Evolutionary conservation across 768 basidiomycete genomes (phyloP).

Genomic region (Rhizopogon roseolus): DNA sequence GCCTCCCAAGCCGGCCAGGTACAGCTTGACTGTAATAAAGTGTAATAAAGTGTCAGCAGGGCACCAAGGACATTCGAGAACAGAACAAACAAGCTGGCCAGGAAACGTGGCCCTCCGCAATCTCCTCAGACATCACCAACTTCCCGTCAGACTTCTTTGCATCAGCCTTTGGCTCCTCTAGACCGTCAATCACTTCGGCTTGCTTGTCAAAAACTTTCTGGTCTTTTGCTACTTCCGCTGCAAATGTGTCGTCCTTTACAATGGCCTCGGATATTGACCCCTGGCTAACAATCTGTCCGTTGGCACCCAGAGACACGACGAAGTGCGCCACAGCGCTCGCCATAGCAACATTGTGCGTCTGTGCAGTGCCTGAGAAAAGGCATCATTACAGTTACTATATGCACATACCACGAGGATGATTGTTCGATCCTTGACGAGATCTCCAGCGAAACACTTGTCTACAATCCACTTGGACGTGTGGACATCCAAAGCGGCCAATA

Average conservation of each 20-base stretch:
- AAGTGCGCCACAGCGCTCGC: constrained; percentile 21
- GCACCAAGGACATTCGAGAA: background rate
- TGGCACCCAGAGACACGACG: constrained; percentile 48
- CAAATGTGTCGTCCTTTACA: constrained; percentile 32
- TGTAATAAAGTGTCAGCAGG: constrained; percentile 22
- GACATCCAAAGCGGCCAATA: constrained; percentile 57
- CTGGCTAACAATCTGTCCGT: constrained; percentile 48
- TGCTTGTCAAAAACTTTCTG: constrained; percentile 6
- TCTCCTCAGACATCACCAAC: constrained; percentile 62
- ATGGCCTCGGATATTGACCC: constrained; percentile 47
- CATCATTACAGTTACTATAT: background rate
- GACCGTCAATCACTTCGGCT: constrained; percentile 17
- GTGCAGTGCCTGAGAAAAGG: background rate
- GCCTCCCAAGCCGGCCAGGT: constrained; percentile 19
- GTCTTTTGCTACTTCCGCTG: constrained; percentile 11
- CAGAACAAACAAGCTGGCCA: constrained; percentile 37
- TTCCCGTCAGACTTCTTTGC: constrained; percentile 38
- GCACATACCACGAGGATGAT: constrained; percentile 44
- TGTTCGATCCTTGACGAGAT: constrained; percentile 44
- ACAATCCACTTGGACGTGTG: constrained; percentile 49
- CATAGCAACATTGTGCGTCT: constrained; percentile 31
- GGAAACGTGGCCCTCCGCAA: constrained; percentile 54
- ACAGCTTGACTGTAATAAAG: constrained; percentile 31
- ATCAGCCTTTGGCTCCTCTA: constrained; percentile 10
- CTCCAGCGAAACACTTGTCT: constrained; percentile 40